phyloP scores from a whole-genome alignment of 108 stramenopile species.

The Discostella pseudostelligera region DNA sequence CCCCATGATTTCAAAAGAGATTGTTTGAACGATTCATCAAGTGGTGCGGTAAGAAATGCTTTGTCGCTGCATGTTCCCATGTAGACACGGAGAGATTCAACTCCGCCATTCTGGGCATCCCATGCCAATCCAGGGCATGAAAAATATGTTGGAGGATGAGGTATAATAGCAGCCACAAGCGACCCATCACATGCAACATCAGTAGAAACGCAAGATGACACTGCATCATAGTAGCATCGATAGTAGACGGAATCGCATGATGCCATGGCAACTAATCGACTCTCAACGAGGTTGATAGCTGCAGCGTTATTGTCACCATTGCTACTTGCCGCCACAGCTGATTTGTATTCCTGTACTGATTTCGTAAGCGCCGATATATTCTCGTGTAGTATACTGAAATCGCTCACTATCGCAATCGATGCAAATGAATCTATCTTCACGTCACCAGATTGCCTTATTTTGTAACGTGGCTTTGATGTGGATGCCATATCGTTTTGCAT shows the following conservation, averaged over 20 bases:
- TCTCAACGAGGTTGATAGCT: constrained; percentile 14
- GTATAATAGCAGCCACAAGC: constrained; percentile 21
- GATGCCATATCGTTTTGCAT: constrained; percentile 6
- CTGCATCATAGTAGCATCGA: constrained; percentile 36
- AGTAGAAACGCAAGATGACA: constrained; percentile 1
- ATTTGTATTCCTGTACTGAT: constrained; percentile 19
- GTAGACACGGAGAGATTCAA: constrained; percentile 15
- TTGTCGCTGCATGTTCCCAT: constrained; percentile 10
- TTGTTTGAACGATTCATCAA: constrained; percentile 24
- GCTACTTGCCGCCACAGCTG: constrained; percentile 2
- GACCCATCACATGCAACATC: neutral
- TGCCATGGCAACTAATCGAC: constrained; percentile 28
- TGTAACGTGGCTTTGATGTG: neutral
- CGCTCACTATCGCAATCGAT: constrained; percentile 12
- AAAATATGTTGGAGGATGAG: constrained; percentile 43
- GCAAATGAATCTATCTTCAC: neutral
- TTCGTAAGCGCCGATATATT: constrained; percentile 23
- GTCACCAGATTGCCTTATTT: neutral
- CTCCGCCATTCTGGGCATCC: constrained; percentile 29
- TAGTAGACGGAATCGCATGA: constrained; percentile 34
- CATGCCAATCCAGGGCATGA: constrained; percentile 42
- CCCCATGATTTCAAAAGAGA: constrained; percentile 33
- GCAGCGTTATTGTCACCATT: constrained; percentile 4
- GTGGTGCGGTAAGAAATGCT: constrained; percentile 17
- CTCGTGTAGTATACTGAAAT: constrained; percentile 28